Evolutionary conservation across 352 stramenopile genomes (phyloP).

Genomic region (Pythium sukuiense): DNA sequence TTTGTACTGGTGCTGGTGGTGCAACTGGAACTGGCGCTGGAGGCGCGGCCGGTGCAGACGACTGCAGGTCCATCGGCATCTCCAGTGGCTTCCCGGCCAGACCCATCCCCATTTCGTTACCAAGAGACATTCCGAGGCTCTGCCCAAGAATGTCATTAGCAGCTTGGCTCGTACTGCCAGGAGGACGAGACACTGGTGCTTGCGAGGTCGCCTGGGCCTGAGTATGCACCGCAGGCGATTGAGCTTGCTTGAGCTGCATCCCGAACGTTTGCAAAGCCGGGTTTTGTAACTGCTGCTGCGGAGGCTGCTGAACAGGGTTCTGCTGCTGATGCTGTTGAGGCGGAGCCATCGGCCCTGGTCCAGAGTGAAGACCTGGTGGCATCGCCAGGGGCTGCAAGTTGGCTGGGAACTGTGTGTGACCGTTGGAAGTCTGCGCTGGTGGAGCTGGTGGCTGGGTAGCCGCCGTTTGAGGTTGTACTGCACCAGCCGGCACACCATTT

Average conservation of each 20-base stretch:
- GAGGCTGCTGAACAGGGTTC: not conserved
- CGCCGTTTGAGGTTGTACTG: not conserved
- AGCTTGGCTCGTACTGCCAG: conserved; percentile 13
- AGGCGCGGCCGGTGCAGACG: not conserved
- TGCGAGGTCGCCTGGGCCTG: conserved; percentile 11
- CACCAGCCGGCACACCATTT: conserved; percentile 13
- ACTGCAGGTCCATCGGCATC: conserved; percentile 30
- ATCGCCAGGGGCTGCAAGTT: conserved; percentile 30
- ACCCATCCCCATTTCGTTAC: conserved; percentile 10
- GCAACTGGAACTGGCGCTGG: conserved; percentile 6
- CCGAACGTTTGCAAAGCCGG: conserved; percentile 18
- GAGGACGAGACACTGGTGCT: not conserved
- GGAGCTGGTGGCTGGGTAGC: not conserved
- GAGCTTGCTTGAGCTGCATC: conserved; percentile 23
- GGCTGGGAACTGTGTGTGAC: conserved; percentile 13
- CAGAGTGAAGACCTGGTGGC: conserved; percentile 22
- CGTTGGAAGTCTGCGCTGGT: conserved; percentile 5
- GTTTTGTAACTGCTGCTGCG: not conserved
- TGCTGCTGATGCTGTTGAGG: conserved; percentile 12
- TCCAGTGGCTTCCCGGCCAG: conserved; percentile 21
- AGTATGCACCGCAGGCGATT: conserved; percentile 15
- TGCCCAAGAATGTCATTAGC: conserved; percentile 30
- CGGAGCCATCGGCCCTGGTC: not conserved
- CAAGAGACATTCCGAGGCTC: conserved; percentile 14
- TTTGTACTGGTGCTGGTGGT: not conserved